Evolutionary conservation across 2,329 filamentous ascomycete genomes (phyloP).

Genomic region (Anisogramma anomala): DNA sequence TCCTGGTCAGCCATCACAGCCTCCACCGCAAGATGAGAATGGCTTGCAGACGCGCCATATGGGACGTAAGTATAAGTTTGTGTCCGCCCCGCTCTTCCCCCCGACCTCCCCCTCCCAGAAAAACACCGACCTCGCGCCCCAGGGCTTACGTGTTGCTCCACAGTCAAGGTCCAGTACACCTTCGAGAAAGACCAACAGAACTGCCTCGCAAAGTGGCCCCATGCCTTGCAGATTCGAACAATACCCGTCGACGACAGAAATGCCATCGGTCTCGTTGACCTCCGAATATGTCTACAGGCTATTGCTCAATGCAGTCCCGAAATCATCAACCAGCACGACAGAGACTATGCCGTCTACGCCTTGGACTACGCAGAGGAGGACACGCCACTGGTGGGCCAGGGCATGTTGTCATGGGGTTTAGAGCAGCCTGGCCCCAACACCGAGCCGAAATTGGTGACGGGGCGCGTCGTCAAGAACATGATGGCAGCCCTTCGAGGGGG

Average conservation of each 20-base stretch:
- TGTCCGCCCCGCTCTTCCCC: too few relatives aligned
- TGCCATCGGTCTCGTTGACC: constrained; percentile 76
- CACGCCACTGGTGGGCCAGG: constrained; percentile 85
- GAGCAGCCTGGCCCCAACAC: constrained; percentile 41
- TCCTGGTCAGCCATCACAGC: constrained; percentile 17
- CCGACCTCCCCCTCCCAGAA: too few relatives aligned
- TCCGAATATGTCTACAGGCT: constrained; percentile 76
- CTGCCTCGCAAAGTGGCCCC: constrained; percentile 76
- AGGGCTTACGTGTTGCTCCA: constrained; percentile 11
- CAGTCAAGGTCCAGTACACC: constrained; percentile 94
- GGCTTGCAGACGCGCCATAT: constrained; percentile 51
- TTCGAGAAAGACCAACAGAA: constrained; percentile 86
- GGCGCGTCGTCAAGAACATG: constrained; percentile 77
- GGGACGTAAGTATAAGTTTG: constrained; percentile 46
- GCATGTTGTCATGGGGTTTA: constrained; percentile 80
- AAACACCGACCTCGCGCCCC: constrained; percentile 4
- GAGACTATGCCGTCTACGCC: constrained; percentile 93
- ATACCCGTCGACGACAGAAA: constrained; percentile 68
- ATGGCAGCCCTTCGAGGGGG: constrained; percentile 75
- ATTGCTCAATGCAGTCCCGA: constrained; percentile 74
- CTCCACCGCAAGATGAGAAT: constrained; percentile 27
- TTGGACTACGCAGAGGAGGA: constrained; percentile 95
- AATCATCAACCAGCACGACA: constrained; percentile 56
- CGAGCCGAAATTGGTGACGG: constrained; percentile 65
- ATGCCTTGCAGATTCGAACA: constrained; percentile 68